Evolutionary conservation across 2,329 filamentous ascomycete species (phyloP).

Genomic region (Endocalyx cinctus): DNA sequence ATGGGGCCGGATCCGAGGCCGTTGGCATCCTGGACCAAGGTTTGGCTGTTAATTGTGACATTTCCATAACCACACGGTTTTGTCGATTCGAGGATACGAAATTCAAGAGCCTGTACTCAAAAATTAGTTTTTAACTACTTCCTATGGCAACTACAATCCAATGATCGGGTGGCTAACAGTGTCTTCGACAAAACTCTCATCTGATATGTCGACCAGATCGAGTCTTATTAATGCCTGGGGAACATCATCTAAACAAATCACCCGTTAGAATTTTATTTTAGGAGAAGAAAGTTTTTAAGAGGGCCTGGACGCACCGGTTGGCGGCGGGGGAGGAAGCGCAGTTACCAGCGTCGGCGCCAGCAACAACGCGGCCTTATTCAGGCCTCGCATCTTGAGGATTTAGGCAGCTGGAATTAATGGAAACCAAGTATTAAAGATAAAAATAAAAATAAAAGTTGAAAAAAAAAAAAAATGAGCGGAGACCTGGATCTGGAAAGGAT

Average conservation of each 20-base stretch:
- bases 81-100: constrained; percentile 41
- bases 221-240: constrained; percentile 23
- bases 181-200: constrained; percentile 12
- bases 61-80: constrained; percentile 43
- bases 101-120: constrained; percentile 27
- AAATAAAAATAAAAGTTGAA: constrained; percentile 3
- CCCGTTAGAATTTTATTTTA: constrained; percentile 11
- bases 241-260: constrained; percentile 7
- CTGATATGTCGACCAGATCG: constrained; percentile 12
- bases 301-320: too few species aligned
- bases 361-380: constrained; percentile 28
- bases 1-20: constrained; percentile 39
- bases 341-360: constrained; percentile 32
- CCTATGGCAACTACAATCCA: too few species aligned
- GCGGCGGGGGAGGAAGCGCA: constrained; percentile 20
- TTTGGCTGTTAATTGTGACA: constrained; percentile 42
- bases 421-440: constrained; percentile 1
- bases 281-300: too few species aligned
- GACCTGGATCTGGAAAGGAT: constrained; percentile 11
- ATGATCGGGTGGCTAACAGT: too few species aligned
- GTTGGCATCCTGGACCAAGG: constrained; percentile 33
- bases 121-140: too few species aligned
- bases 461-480: constrained; percentile 4
- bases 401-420: constrained; percentile 13
- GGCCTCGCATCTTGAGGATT: constrained; percentile 29